Base-by-base conservation (phyloP, 2,329 filamentous ascomycete species). In the Fusarium mangiferae region DNA sequence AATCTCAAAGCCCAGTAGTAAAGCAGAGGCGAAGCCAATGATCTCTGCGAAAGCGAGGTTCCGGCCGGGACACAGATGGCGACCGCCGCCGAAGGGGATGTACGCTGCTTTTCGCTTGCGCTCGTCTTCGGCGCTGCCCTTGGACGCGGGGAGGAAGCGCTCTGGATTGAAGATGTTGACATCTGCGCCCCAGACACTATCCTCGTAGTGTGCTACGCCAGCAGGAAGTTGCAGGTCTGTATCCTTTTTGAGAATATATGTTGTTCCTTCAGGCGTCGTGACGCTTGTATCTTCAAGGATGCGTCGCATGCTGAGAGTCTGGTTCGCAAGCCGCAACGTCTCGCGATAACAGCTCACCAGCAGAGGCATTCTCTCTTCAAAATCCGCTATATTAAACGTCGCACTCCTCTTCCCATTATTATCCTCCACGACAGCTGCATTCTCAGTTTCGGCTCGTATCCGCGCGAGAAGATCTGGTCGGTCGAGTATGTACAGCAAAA, bases 311-410 rank as follows among this genome's bases (percentile, higher is more conserved):
- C 82, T 82, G 20, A 82, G 76, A 11, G 81, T 78, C 8, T 82
- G 81, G 36, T 83, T 83, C 18, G 75, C 77, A 5, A 87, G 62
- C 13, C 87, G 84, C 62, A 87, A 77, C 0, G 81, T 82, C 73
- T 88, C 87, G 30, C 83, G 82, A 72, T 84, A 87, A 28, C 81
- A 81, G 49, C 84, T 84, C 20, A 85, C 78, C 12, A 89, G 77
- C 10, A 87, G 76, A 0, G 85, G 85, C 52, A 84, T 84, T 11
- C 78, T 65, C 3, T 81, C 75, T 38, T 83, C 81, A 15, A 87
- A 80, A 5, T 73, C 74, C 3, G 77, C 75, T 59, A 83, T 80
- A 22, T 85, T 79, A n/a, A 88, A 78, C 4, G 73, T 79, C 4
- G 69, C 73, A 1, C 38, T 70, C 18, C 28, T 49, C 22, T 26